Conservation (phyloP, 2,329 filamentous ascomycete genomes). For the Colletotrichum zoysiae region DNA sequence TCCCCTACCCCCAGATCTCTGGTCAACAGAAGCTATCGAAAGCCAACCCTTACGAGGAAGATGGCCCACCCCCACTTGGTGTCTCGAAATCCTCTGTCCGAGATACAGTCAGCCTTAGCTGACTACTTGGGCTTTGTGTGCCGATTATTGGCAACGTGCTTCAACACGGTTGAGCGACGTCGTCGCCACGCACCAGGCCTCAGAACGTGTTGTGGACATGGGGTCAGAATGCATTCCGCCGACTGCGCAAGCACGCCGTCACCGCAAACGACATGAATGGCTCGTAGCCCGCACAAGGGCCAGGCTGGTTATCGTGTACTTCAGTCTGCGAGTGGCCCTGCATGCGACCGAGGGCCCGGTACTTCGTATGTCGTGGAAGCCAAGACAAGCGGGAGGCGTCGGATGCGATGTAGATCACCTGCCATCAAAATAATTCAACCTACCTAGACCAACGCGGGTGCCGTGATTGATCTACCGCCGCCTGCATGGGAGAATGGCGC, state of each 20-base stretch:
- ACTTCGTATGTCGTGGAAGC: background rate
- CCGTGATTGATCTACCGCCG: background rate
- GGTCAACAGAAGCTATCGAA: background rate
- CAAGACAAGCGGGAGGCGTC: background rate
- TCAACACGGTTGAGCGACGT: too few relatives aligned
- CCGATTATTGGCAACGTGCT: background rate
- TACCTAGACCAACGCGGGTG: background rate
- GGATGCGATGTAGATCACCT: background rate
- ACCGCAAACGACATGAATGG: too few relatives aligned
- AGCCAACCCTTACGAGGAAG: background rate
- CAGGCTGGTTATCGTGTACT: background rate
- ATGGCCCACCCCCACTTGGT: too few relatives aligned
- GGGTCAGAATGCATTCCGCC: background rate
- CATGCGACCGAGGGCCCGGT: background rate
- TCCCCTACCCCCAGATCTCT: background rate
- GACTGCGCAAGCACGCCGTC: background rate
- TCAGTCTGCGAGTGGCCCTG: background rate
- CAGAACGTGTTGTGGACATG: background rate
- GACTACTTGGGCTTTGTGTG: background rate
- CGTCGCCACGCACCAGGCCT: background rate
- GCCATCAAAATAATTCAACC: background rate
- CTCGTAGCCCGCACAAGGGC: too few relatives aligned
- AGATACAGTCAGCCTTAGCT: background rate
- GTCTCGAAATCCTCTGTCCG: background rate
- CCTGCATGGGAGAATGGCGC: conserved; percentile 9